Conservation (phyloP, 139 green algal species). For the Raphidocelis subcapitata region DNA sequence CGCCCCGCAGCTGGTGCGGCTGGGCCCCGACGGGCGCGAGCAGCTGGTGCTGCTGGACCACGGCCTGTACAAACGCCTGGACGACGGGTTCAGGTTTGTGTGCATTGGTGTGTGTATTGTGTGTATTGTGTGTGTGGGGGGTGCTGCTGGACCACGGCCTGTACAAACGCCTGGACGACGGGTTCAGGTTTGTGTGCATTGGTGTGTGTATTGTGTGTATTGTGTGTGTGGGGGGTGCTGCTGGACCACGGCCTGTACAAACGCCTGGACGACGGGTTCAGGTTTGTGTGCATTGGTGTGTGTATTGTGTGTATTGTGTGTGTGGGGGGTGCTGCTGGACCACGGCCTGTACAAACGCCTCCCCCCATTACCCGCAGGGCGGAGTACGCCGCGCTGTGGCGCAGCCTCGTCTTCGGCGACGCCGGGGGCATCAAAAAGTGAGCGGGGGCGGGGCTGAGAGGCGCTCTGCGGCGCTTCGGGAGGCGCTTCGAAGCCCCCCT, state of each 20-base stretch:
- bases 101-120: too few relatives aligned
- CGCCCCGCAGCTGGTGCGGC: conserved; percentile 18
- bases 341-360: conserved; percentile 84
- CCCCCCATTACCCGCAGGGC: conserved; percentile 49
- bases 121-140: too few relatives aligned
- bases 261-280: too few relatives aligned
- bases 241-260: neutral
- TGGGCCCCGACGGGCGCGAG: conserved; percentile 8
- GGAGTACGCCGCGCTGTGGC: conserved; percentile 80
- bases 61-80: conserved; percentile 77
- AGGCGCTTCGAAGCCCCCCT: too few relatives aligned
- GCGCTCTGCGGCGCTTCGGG: too few relatives aligned
- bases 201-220: conserved; percentile 21
- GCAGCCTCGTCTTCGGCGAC: conserved; percentile 82
- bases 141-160: too few relatives aligned
- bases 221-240: neutral
- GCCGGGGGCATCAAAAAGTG: conserved; percentile 64
- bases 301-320: too few relatives aligned
- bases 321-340: conserved; percentile 87
- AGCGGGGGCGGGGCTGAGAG: too few relatives aligned
- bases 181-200: too few relatives aligned
- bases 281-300: too few relatives aligned
- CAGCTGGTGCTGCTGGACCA: conserved; percentile 91
- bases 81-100: conserved; percentile 48
- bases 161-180: too few relatives aligned